These are phyloP conservation scores for Trapa incisa DNA, from an alignment of 345 rosid genomes.

Conservation along the genomic window DNA sequence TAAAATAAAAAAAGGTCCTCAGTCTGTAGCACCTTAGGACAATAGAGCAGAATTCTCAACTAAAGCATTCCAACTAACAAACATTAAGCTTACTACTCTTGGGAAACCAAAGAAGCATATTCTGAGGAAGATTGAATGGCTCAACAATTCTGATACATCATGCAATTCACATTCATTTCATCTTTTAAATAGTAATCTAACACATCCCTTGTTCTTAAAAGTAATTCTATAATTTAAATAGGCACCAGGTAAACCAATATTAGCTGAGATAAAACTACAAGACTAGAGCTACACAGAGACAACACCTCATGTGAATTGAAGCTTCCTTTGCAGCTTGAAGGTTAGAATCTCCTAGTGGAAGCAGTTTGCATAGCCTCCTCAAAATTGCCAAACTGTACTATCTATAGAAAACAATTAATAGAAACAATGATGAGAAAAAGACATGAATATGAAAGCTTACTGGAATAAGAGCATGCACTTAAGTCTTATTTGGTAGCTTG, in stretches of 20 bases:
- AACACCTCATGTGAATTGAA: conserved; percentile 83
- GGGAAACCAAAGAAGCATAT: neutral
- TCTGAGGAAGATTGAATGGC: neutral
- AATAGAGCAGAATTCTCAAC: neutral
- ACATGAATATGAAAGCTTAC: no score
- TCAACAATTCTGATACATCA: neutral
- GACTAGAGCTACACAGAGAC: neutral
- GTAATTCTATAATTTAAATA: no score
- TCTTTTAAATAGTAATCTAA: neutral
- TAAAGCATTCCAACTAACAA: neutral
- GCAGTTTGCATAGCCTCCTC: conserved; percentile 97
- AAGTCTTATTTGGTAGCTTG: no score
- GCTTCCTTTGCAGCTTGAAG: conserved; percentile 92
- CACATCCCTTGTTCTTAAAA: neutral
- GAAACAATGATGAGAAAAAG: neutral
- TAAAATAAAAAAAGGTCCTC: neutral
- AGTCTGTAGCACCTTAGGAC: neutral
- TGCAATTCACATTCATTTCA: neutral
- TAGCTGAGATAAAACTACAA: neutral
- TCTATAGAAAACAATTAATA: conserved; percentile 38
- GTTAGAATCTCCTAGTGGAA: conserved; percentile 87
- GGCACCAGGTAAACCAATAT: no score
- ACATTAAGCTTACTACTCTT: neutral
- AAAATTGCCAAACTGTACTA: conserved; percentile 91
- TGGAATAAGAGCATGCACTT: no score